These are phyloP conservation scores for Ophiostoma novo-ulmi DNA, from an alignment of 2,329 filamentous ascomycete genomes.

Conservation along the genomic window DNA sequence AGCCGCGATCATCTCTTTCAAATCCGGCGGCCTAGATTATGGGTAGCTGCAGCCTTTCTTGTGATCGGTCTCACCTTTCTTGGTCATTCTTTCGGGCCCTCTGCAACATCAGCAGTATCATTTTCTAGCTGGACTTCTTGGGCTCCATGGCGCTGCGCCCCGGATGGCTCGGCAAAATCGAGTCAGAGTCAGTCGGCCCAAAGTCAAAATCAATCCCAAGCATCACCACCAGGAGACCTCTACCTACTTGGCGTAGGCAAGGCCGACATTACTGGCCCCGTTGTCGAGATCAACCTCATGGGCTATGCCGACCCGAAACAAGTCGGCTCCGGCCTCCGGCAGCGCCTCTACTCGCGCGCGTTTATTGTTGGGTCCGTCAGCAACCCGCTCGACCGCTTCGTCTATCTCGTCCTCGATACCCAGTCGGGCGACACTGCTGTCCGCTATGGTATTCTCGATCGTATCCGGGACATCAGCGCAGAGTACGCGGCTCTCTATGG, in stretches of 20 bases:
- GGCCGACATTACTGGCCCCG: slow-evolving; percentile 59
- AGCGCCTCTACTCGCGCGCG: slow-evolving; percentile 77
- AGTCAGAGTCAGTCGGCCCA: background rate
- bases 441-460: slow-evolving; percentile 73
- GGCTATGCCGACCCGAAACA: slow-evolving; percentile 79
- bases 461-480: slow-evolving; percentile 63
- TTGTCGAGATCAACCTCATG: slow-evolving; percentile 85
- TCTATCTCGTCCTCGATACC: slow-evolving; percentile 83
- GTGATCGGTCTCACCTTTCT: background rate
- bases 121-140: background rate
- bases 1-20: background rate
- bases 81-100: background rate
- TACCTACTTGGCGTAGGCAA: slow-evolving; percentile 51
- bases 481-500: slow-evolving; percentile 67
- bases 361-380: slow-evolving; percentile 74
- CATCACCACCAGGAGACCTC: slow-evolving; percentile 8
- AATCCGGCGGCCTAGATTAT: background rate
- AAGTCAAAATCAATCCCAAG: background rate
- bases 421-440: slow-evolving; percentile 83
- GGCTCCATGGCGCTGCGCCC: background rate
- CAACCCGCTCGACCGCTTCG: slow-evolving; percentile 63
- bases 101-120: background rate
- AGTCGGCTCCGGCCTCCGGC: slow-evolving; percentile 74
- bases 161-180: background rate
- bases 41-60: background rate